Evolutionary conservation across 1,284 basidiomycete genomes (phyloP).

Genomic region (Apiotrichum porosum): DNA sequence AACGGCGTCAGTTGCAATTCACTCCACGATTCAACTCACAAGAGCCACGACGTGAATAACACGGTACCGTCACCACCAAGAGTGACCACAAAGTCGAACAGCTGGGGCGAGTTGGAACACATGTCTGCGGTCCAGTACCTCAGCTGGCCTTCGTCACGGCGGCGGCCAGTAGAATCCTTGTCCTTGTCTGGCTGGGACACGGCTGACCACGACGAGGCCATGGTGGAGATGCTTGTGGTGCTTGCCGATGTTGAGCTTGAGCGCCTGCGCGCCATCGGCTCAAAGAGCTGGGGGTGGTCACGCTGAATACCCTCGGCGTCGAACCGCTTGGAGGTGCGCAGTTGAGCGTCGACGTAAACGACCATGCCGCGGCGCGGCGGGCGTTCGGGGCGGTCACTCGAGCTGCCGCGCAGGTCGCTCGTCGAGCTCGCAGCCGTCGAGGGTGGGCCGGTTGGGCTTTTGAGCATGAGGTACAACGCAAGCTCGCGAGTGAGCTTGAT

Average conservation of each 20-base stretch:
- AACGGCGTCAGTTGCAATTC: neutral
- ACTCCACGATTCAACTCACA: slow-evolving; percentile 47
- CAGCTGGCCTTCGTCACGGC: slow-evolving; percentile 74
- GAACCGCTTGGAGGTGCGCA: slow-evolving; percentile 87
- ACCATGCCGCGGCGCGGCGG: slow-evolving; percentile 18
- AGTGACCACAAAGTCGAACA: slow-evolving; percentile 99
- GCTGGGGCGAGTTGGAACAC: slow-evolving; percentile 84
- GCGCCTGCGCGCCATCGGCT: slow-evolving; percentile 61
- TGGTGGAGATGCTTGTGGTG: slow-evolving; percentile 31
- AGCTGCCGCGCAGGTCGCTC: neutral
- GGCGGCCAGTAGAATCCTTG: too few species aligned
- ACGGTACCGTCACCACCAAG: slow-evolving; percentile 98
- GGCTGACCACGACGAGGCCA: slow-evolving; percentile 11
- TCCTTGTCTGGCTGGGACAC: neutral
- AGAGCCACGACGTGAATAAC: slow-evolving; percentile 98
- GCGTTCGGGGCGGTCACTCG: neutral
- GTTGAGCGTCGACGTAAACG: slow-evolving; percentile 86
- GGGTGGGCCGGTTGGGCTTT: slow-evolving; percentile 50
- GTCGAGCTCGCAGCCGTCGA: slow-evolving; percentile 47
- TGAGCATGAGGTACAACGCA: slow-evolving; percentile 85
- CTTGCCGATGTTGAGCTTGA: slow-evolving; percentile 56
- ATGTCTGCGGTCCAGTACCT: slow-evolving; percentile 97
- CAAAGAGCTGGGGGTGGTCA: slow-evolving; percentile 84
- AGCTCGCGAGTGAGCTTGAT: slow-evolving; percentile 93
- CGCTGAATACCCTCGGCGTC: slow-evolving; percentile 82